A percentile compares a stretch with the other conserved stretches of the same genome.
These are phyloP conservation scores for Bipolaris bicolor DNA, from an alignment of 2,329 filamentous ascomycete genomes.

Conservation along the genomic window DNA sequence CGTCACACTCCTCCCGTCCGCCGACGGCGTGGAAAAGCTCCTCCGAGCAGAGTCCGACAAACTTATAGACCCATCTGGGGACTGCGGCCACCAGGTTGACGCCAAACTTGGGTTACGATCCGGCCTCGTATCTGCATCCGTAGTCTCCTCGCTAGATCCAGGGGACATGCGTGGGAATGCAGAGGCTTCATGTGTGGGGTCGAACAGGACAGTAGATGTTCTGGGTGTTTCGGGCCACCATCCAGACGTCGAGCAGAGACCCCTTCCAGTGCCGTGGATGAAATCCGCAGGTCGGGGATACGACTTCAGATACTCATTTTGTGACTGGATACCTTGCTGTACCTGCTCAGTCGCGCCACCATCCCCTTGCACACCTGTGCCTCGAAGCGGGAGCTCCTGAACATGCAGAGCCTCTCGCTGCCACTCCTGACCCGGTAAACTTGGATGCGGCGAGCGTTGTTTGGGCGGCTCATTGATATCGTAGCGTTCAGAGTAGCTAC, in stretches of 20 bases:
- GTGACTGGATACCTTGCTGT: not conserved
- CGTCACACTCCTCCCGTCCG: not conserved
- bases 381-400: slow-evolving; percentile 8
- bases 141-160: not conserved
- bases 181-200: slow-evolving; percentile 15
- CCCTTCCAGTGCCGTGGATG: slow-evolving; percentile 27
- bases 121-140: not conserved
- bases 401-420: slow-evolving; percentile 7
- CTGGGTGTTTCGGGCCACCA: slow-evolving; percentile 25
- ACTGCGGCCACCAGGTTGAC: slow-evolving; percentile 25
- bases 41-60: slow-evolving; percentile 11
- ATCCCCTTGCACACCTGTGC: not conserved
- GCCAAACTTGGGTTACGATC: slow-evolving; percentile 15
- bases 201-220: slow-evolving; percentile 5
- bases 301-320: slow-evolving; percentile 6
- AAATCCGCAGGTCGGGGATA: slow-evolving; percentile 17
- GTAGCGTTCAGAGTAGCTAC: slow-evolving; percentile 14
- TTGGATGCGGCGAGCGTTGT: not conserved
- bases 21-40: slow-evolving; percentile 1
- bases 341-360: not conserved
- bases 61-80: slow-evolving; percentile 2
- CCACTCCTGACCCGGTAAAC: slow-evolving; percentile 5
- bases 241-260: slow-evolving; percentile 30
- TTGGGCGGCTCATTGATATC: slow-evolving; percentile 16
- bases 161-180: slow-evolving; percentile 8